Base-by-base conservation (phyloP, 176 grass and related monocot genomes). In the Juncus effusus region DNA sequence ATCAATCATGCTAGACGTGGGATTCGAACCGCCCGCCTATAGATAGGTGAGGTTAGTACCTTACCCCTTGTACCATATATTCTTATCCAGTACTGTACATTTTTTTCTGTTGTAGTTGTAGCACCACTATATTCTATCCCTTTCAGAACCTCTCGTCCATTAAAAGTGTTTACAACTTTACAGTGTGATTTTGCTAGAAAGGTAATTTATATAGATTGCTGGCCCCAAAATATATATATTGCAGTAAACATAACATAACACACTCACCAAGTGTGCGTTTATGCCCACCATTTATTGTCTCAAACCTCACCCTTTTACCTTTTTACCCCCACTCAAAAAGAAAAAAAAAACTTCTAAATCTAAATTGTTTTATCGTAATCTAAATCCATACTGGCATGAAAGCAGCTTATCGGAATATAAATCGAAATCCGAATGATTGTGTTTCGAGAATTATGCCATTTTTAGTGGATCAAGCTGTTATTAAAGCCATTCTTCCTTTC, bases 281-380 rank as follows among this genome's bases (percentile, higher is more conserved):
- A 77, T 47, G 64, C 70, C 75, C 81, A 84, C 76, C 50, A 40
- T 15, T 37, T 61, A 75, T 65, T 79, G 75, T 74, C 69, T 65
- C 54, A 66, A 62, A 38, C 52, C 19, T 28, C 9, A 5, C 44
- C 9, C 9, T 47, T 47, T 47, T 9, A 28, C 64, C 54, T 62
- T 67, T 67, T 65, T 56, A 12, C 49, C 63, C 59, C 60, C 68
- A 51, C 61, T 60, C 62, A 74, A 47, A 47, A 47, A 47, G 44
- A 47, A 47, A 47, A 47, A 45, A 47, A 47, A 47, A 47, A 47
- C 38, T 28, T 62, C n/a, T 49, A 39, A 78, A 84, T 78, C 67
- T 50, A 65, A 69, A 54, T 68, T 59, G 41, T 74, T 63, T 74
- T 28, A 15, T 49, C 38, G 44, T 15, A 64, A 61, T 63, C 42